phyloP scores from a whole-genome alignment of 192 early-diverging fungal genomes.

The Phycomyces nitens region DNA sequence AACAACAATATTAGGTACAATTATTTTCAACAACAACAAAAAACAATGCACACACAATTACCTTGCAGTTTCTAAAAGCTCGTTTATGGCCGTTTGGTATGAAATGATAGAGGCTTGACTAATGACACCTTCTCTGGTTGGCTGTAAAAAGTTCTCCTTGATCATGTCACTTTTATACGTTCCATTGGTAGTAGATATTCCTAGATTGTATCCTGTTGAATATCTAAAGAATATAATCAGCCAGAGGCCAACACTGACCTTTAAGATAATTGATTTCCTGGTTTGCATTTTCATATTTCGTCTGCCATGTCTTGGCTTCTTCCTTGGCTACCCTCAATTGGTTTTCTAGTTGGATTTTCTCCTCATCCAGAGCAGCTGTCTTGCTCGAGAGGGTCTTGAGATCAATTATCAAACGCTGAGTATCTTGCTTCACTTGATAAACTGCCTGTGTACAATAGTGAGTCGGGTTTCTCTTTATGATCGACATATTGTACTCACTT shows the following conservation, averaged over 20 bases:
- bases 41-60: constrained; percentile 14
- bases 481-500: background rate
- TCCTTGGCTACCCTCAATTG: constrained; percentile 8
- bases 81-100: constrained; percentile 81
- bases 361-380: constrained; percentile 4
- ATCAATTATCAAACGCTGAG: constrained; percentile 13
- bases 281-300: constrained; percentile 1
- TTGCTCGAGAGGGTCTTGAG: constrained; percentile 13
- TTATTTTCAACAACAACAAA: no score
- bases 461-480: background rate
- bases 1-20: no score
- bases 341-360: background rate
- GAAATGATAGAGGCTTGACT: constrained; percentile 62
- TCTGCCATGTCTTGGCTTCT: constrained; percentile 13
- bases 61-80: constrained; percentile 70
- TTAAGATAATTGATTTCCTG: background rate
- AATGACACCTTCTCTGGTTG: constrained; percentile 58
- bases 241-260: no score
- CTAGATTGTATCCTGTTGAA: background rate
- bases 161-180: constrained; percentile 19
- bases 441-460: constrained; percentile 3
- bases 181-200: constrained; percentile 1
- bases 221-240: no score
- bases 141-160: constrained; percentile 28
- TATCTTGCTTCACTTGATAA: constrained; percentile 16